Evolutionary conservation across 2,329 filamentous ascomycete species (phyloP).

Genomic region (Diaporthe caulivora): DNA sequence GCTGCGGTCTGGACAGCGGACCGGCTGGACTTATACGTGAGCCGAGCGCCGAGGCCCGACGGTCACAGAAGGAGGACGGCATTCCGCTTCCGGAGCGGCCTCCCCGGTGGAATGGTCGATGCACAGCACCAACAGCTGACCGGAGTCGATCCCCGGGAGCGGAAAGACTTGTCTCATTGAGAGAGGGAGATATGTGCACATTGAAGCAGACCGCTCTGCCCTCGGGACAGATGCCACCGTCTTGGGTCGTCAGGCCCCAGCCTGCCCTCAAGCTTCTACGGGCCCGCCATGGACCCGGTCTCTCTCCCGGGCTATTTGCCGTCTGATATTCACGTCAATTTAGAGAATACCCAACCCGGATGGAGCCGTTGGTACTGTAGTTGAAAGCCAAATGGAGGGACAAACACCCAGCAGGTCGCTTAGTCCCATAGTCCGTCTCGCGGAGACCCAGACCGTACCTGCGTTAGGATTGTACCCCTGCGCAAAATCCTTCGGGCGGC

Average conservation of each 20-base stretch:
- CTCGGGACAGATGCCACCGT: neutral
- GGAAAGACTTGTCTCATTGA: too few species aligned
- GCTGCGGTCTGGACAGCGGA: neutral
- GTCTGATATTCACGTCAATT: too few species aligned
- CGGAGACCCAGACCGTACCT: too few species aligned
- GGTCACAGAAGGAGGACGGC: neutral
- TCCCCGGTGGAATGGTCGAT: neutral
- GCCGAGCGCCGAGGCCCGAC: constrained; percentile 3
- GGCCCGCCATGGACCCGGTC: neutral
- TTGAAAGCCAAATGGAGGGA: neutral
- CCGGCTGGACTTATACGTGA: neutral
- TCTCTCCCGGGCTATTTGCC: too few species aligned
- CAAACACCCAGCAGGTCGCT: neutral
- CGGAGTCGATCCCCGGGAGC: neutral
- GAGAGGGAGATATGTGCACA: neutral
- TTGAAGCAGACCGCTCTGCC: neutral
- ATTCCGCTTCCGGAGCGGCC: neutral
- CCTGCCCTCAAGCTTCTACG: neutral
- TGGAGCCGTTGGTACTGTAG: neutral
- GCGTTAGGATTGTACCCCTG: neutral
- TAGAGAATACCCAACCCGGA: too few species aligned
- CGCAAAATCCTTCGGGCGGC: neutral
- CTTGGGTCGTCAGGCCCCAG: neutral
- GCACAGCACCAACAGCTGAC: too few species aligned
- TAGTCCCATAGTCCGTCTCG: too few species aligned